Evolutionary conservation across 306 rosid genomes (phyloP), one percentile per base, ranked within the genome.

Genomic region (Ziziphus jujuba): DNA sequence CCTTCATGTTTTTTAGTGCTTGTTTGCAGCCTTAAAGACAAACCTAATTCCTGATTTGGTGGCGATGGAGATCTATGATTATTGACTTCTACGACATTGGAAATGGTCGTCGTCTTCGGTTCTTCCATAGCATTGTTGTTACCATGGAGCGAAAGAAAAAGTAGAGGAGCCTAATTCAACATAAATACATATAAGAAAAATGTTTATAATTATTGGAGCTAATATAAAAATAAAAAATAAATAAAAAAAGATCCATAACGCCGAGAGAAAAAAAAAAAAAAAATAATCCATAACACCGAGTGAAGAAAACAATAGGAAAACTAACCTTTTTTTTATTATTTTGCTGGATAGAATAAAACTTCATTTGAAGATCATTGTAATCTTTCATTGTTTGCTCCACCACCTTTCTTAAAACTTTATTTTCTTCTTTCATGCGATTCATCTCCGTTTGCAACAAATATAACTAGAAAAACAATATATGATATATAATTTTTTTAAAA

Each of bases 371-470:
- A 79, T 90, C 87, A 56, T 74, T 67, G 47, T 93, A 88, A 23
- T 90, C 91, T 75, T 93, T 93, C 86, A 80, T 86, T 21, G 90
- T 88, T 77, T 88, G 80, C 69, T 93, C 97, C 52, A 93, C 89
- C 24, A 82, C 91, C 76, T 74, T 83, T 79, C 84, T 90, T 72
- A 93, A 71, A 23, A 67, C 80, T 52, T 75, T 83, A 77, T 93
- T 93, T 78, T 93, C 97, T 72, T 93, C 98, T 66, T 93, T 93
- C 87, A 93, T 79, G 16, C 78, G 81, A 34, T 79, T 81, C 97
- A 86, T 90, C 86, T 93, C 89, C 87, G 77, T 86, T 76, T 84
- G 81, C 50, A 93, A 74, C 40, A 28, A 74, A 34, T 67, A 80
- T 63, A 93, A 61, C 91, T 93, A 52, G 20, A n/a, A 14, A 23